These are phyloP conservation scores for Tetradesmus obliquus DNA, from an alignment of 139 green algal genomes.

Conservation along the genomic window DNA sequence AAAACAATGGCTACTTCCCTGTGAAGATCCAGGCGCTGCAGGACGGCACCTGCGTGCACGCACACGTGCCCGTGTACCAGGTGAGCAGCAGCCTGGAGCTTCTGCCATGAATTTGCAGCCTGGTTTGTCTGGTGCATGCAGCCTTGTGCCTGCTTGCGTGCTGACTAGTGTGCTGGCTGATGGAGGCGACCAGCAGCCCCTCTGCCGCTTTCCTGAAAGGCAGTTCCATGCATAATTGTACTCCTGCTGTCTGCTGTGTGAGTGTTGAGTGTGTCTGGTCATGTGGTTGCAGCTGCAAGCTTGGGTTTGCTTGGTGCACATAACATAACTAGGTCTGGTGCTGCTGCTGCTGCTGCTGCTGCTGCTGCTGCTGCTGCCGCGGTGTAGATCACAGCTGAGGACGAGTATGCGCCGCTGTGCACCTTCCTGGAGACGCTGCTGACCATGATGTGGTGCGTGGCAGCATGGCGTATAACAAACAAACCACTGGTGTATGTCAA, in stretches of 20 bases:
- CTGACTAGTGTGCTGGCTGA: no score
- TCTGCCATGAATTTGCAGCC: not conserved
- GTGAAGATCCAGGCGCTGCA: constrained; percentile 86
- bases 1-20: constrained; percentile 93
- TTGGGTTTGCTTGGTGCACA: not conserved
- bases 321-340: not conserved
- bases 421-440: constrained; percentile 94
- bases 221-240: not conserved
- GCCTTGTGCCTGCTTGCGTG: not conserved
- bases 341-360: not conserved
- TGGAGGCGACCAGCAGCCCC: no score
- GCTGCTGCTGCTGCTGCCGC: constrained; percentile 12
- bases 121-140: not conserved
- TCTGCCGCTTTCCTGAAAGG: no score
- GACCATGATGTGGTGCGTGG: constrained; percentile 79
- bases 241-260: not conserved
- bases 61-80: constrained; percentile 87
- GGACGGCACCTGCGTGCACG: constrained; percentile 84
- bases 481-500: no score
- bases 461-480: not conserved
- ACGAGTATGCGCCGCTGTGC: constrained; percentile 81
- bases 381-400: constrained; percentile 80
- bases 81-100: constrained; percentile 40
- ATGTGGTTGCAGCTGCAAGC: not conserved
- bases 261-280: not conserved